Evolutionary conservation across 1,284 basidiomycete genomes (phyloP).

Genomic region (Sutorius eximius): DNA sequence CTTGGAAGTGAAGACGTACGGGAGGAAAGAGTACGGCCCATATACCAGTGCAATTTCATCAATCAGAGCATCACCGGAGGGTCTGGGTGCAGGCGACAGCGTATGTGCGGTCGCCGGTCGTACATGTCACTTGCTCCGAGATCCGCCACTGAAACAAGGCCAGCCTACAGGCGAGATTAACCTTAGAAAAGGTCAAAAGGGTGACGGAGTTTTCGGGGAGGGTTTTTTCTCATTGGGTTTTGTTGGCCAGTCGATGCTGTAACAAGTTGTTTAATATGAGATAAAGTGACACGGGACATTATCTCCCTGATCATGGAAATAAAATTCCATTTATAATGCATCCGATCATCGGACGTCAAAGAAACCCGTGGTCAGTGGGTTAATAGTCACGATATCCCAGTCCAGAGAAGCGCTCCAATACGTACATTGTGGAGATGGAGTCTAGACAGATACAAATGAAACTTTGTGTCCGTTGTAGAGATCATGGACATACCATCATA

Average conservation of each 20-base stretch:
- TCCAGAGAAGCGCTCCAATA: conserved; percentile 13
- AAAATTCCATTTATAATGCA: conserved; percentile 8
- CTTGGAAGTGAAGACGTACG: background rate
- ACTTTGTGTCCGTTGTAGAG: conserved; percentile 2
- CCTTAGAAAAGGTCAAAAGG: conserved; percentile 16
- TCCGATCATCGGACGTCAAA: conserved; percentile 25
- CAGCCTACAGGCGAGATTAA: conserved; percentile 27
- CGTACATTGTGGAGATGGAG: conserved; percentile 24
- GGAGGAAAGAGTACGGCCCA: background rate
- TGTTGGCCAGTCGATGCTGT: conserved; percentile 19
- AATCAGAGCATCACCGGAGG: background rate
- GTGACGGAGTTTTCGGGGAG: conserved; percentile 15
- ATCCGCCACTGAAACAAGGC: conserved; percentile 16
- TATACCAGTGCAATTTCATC: background rate
- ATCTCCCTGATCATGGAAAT: conserved; percentile 19
- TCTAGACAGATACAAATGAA: conserved; percentile 8
- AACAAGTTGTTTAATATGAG: conserved; percentile 20
- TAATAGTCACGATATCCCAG: conserved; percentile 11
- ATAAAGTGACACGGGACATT: conserved; percentile 17
- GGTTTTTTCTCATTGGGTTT: conserved; percentile 4
- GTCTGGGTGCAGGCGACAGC: background rate
- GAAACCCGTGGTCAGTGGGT: conserved; percentile 17
- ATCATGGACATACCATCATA: conserved; percentile 10
- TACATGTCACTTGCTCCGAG: conserved; percentile 5
- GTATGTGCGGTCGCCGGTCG: background rate